Evolutionary conservation across 345 rosid genomes (phyloP).

Genomic region (Heritiera littoralis): DNA sequence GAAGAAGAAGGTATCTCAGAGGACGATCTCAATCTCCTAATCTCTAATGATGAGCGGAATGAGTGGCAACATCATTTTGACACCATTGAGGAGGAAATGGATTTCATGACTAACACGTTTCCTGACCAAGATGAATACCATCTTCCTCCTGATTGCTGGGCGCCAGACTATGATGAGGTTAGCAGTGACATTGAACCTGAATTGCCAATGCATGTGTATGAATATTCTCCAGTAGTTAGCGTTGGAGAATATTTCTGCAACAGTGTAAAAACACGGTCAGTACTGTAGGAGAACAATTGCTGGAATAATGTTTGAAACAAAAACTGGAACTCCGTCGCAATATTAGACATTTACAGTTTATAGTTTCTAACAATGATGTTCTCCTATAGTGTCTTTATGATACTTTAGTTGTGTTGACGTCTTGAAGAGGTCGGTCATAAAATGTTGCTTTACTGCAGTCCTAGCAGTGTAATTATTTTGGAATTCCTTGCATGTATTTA

Average conservation of each 20-base stretch:
- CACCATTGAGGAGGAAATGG: background rate
- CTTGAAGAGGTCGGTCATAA: constrained; percentile 2
- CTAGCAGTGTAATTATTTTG: background rate
- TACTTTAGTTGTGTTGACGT: background rate
- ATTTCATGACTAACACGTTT: constrained; percentile 19
- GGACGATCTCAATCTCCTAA: background rate
- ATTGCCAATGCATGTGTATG: constrained; percentile 17
- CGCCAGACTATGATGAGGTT: constrained; percentile 7
- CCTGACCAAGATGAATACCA: background rate
- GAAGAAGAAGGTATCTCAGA: background rate
- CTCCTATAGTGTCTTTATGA: background rate
- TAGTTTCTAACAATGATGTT: background rate
- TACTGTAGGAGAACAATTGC: background rate
- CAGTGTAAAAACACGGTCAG: background rate
- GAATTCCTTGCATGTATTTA: background rate
- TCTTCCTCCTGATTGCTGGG: constrained; percentile 12
- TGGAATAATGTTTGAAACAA: background rate
- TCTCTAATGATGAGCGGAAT: background rate
- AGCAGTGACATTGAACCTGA: constrained; percentile 22
- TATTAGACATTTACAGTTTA: background rate
- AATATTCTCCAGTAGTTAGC: background rate
- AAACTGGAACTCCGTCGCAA: too few relatives aligned
- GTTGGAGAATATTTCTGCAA: background rate
- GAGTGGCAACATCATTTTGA: background rate
- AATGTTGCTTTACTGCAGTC: constrained; percentile 6